Percentiles rank a stretch among this genome's conserved stretches.
These are phyloP conservation scores for Cerioporus squamosus DNA, from an alignment of 1,284 basidiomycete genomes.

Conservation along the genomic window DNA sequence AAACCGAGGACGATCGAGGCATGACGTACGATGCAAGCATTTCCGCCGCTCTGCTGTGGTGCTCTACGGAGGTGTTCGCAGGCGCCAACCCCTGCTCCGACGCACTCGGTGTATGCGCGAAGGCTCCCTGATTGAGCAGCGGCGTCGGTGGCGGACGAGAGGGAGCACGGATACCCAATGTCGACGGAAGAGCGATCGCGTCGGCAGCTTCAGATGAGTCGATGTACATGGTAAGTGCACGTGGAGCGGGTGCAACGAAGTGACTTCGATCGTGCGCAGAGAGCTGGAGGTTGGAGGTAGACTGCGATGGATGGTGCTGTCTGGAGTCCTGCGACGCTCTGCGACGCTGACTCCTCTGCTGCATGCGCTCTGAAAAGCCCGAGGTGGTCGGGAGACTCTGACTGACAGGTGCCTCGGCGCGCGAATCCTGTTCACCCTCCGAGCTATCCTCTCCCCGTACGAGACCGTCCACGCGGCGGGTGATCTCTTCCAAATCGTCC, in stretches of 20 bases:
- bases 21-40: constrained; percentile 34
- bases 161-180: constrained; percentile 62
- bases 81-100: constrained; percentile 18
- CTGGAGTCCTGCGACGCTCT: constrained; percentile 54
- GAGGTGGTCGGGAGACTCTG: constrained; percentile 50
- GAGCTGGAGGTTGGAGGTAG: constrained; percentile 48
- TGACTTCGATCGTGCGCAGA: constrained; percentile 53
- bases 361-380: constrained; percentile 24
- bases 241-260: constrained; percentile 68
- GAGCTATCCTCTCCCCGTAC: constrained; percentile 39
- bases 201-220: constrained; percentile 56
- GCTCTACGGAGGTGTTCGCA: constrained; percentile 16
- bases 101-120: constrained; percentile 4
- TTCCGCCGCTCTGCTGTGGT: constrained; percentile 27
- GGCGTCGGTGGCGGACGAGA: constrained; percentile 41
- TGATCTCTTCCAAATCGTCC: constrained; percentile 63
- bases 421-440: constrained; percentile 23
- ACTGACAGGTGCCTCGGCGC: constrained; percentile 45
- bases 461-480: constrained; percentile 59
- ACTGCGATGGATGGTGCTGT: constrained; percentile 15
- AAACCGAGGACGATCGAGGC: constrained; percentile 19
- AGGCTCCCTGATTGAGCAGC: constrained; percentile 28
- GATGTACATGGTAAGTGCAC: constrained; percentile 74
- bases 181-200: constrained; percentile 66
- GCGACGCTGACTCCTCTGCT: constrained; percentile 37